Percentiles rank a stretch among this genome's conserved stretches.
These are phyloP conservation scores for Beverwykella pulmonaria DNA, from an alignment of 495 filamentous ascomycete genomes.

Conservation along the genomic window DNA sequence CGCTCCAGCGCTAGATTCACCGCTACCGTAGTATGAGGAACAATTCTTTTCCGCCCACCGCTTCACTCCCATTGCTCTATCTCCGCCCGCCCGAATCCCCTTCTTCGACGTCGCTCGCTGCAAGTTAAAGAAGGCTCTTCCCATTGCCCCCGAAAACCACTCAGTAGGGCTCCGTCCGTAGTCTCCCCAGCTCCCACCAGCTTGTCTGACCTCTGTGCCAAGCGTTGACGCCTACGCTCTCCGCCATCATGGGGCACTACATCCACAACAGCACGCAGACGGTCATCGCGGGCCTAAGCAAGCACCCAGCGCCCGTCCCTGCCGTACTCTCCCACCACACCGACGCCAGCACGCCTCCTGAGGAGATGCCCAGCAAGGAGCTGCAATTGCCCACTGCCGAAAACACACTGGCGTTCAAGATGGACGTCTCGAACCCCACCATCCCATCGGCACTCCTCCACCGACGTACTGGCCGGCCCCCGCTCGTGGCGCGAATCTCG, in stretches of 20 bases:
- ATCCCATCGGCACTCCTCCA: constrained; percentile 13
- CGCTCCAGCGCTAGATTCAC: too few relatives aligned
- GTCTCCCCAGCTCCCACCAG: not conserved
- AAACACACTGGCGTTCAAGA: not conserved
- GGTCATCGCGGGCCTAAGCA: constrained; percentile 16
- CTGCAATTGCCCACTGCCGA: constrained; percentile 3
- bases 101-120: too few relatives aligned
- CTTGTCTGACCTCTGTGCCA: not conserved
- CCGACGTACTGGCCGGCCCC: constrained; percentile 10
- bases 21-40: too few relatives aligned
- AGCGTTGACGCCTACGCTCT: not conserved
- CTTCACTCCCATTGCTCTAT: too few relatives aligned
- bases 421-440: not conserved
- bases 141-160: too few relatives aligned
- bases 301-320: constrained; percentile 16
- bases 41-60: too few relatives aligned
- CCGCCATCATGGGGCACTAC: constrained; percentile 14
- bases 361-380: constrained; percentile 21
- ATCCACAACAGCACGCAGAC: constrained; percentile 24
- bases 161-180: too few relatives aligned
- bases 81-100: too few relatives aligned
- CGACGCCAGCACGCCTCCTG: constrained; percentile 7
- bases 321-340: constrained; percentile 10
- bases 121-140: too few relatives aligned
- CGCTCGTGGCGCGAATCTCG: constrained; percentile 22